Evolutionary conservation across 73 alveolate species (phyloP), one percentile per base, ranked within the genome.

Genomic region (Paramecium pentaurelia): DNA sequence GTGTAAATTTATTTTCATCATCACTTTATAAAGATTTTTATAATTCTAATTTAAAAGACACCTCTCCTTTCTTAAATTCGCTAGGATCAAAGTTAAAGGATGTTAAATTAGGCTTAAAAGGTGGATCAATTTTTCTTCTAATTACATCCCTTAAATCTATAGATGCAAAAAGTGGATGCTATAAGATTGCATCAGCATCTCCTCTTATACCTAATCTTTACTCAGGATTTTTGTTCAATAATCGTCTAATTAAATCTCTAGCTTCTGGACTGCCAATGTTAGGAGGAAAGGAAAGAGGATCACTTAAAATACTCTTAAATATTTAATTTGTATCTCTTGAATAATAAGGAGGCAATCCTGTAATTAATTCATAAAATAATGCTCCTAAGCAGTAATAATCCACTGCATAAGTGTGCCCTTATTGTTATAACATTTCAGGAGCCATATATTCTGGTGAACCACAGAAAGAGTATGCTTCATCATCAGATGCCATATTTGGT

Each of bases 341-440:
- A 71, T 93, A 93, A 58, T 92, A 95, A 16, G 97, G 97, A 4
- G 97, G 97, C 10, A 95, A 42, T 16, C 97, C 97, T n/a, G 92
- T 88, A 6, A 95, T 90, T 49, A 95, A 47, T 38, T 95, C 97
- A 85, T 93, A 95, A 20, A 95, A 58, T 10, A 95, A 71, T 4
- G 93, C 94, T 20, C 97, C 97, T 77, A 95, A 70, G 1, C 93
- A 83, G 51, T 95, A 95, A 71, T 88, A 95, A 88, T 95, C 97
- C 0, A 95, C 93, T 38, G 93, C 92, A 30, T 51, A 58, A 8
- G 93, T 92, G 58, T 95, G 95, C 14, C 95, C 93, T 22, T 89
- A 70, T 86, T 92, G 75, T 77, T 75, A 60, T 8, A 95, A n/a
- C 95, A 95, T 93, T 93, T 95, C 97, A 45, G 97, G 97, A 1